Evolutionary conservation across 306 rosid species (phyloP).

Genomic region (Lathyrus oleraceus): DNA sequence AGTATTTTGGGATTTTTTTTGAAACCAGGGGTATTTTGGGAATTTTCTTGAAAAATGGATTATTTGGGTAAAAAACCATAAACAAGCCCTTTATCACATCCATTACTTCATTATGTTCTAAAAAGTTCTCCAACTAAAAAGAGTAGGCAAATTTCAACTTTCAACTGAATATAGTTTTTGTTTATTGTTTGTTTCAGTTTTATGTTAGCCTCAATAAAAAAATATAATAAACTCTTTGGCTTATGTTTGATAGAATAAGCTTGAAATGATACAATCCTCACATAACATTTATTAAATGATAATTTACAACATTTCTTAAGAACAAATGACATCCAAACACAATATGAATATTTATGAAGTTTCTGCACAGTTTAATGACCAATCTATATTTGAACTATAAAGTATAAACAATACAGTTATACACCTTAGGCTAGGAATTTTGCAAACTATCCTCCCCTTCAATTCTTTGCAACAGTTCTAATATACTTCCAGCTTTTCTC

Average conservation of each 20-base stretch:
- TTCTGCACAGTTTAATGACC: slow-evolving; percentile 22
- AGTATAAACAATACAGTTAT: slow-evolving; percentile 26
- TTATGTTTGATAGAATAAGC: neutral
- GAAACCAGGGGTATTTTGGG: too few species aligned
- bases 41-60: too few species aligned
- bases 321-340: slow-evolving; percentile 29
- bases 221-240: too few species aligned
- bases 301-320: slow-evolving; percentile 28
- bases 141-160: neutral
- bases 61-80: too few species aligned
- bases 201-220: too few species aligned
- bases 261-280: slow-evolving; percentile 17
- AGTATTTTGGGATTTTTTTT: too few species aligned
- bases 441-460: slow-evolving; percentile 47
- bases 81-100: too few species aligned
- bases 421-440: slow-evolving; percentile 22
- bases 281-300: neutral
- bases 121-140: neutral
- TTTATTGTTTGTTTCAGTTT: too few species aligned
- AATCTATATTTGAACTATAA: slow-evolving; percentile 32
- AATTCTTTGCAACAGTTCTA: slow-evolving; percentile 63
- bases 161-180: too few species aligned
- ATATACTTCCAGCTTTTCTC: slow-evolving; percentile 82
- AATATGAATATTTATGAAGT: slow-evolving; percentile 32
- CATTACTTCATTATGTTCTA: neutral